Evolutionary conservation across 2,329 filamentous ascomycete species (phyloP), one percentile per base, ranked within the genome.

Genomic region (Pyricularia grisea): DNA sequence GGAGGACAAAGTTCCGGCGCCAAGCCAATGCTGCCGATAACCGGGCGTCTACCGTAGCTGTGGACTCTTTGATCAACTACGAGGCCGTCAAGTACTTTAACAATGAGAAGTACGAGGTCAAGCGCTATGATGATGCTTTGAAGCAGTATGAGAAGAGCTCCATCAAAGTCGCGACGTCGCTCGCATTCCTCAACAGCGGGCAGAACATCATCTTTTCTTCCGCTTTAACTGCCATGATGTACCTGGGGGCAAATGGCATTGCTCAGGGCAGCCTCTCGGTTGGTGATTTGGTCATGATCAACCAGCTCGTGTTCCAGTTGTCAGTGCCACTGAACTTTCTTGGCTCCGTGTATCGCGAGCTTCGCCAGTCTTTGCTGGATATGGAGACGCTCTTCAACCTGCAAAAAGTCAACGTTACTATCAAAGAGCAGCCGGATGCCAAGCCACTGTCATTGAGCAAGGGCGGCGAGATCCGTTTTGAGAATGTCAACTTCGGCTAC

Each of bases 41-140:
- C 79, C 92, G 90, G 77, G 95, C 93, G 0, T 96, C 94, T 0
- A 98, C 94, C 0, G 93, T 98, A 9, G 94, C 94, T 0, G 94
- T 98, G 1, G 95, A 99, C 80, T 97, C 94, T 0, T 82, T 99
- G 67, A 97, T 99, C 83, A 99, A 99, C 81, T 99, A 97, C 76
- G 95, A 99, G 79, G 94, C 96, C 17, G 95, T 99, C 76, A 99
- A 99, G 80, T 97, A 98, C 81, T 99, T 98, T 82, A 99, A 99
- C 82, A 99, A 99, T 76, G 96, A 99, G 77, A 92, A 91, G 73
- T 98, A 93, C 73, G 95, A 99, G 81, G 92, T 97, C 63, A 86
- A 87, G 36, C 88, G 95, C 61, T 99, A 99, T 78, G 94, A 98
- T 79, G 88, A 90, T 74, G 93, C 95, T 0, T 83, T 99, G 28